These are phyloP conservation scores for Scedosporium aurantiacum DNA, from an alignment of 2,329 filamentous ascomycete species.

Conservation along the genomic window DNA sequence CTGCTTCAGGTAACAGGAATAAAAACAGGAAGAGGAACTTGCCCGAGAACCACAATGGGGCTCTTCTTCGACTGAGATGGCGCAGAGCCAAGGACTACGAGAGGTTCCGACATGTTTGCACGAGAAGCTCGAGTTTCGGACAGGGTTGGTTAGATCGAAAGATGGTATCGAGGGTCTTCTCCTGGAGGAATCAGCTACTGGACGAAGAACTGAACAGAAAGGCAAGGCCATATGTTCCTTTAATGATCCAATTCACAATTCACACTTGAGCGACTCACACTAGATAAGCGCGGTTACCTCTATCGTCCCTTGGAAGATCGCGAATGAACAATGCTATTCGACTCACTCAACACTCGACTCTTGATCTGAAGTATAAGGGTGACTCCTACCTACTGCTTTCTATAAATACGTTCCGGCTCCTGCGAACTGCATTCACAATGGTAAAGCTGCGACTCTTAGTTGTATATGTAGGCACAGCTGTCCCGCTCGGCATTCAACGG, in stretches of 20 bases:
- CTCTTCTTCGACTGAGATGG: not conserved
- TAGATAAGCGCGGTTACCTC: not conserved
- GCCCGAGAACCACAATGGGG: conserved; percentile 5
- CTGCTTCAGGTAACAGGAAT: not conserved
- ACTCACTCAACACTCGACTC: not conserved
- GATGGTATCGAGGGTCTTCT: not conserved
- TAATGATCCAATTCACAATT: not conserved
- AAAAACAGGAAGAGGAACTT: not conserved
- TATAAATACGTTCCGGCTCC: too few relatives aligned
- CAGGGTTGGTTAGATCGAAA: not conserved
- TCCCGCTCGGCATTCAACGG: too few relatives aligned
- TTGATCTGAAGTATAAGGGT: too few relatives aligned
- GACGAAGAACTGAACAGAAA: not conserved
- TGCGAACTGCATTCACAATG: too few relatives aligned
- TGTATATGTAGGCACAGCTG: too few relatives aligned
- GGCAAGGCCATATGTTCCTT: not conserved
- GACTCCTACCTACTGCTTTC: too few relatives aligned
- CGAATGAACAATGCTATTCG: not conserved
- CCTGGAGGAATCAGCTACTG: not conserved
- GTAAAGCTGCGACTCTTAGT: too few relatives aligned
- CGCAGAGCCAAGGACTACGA: not conserved
- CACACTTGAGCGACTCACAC: not conserved
- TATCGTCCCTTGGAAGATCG: not conserved
- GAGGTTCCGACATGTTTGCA: not conserved
- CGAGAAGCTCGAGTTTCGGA: not conserved